Conservation (phyloP, 139 green algal genomes). For the Mesotaenium endlicherianum region DNA sequence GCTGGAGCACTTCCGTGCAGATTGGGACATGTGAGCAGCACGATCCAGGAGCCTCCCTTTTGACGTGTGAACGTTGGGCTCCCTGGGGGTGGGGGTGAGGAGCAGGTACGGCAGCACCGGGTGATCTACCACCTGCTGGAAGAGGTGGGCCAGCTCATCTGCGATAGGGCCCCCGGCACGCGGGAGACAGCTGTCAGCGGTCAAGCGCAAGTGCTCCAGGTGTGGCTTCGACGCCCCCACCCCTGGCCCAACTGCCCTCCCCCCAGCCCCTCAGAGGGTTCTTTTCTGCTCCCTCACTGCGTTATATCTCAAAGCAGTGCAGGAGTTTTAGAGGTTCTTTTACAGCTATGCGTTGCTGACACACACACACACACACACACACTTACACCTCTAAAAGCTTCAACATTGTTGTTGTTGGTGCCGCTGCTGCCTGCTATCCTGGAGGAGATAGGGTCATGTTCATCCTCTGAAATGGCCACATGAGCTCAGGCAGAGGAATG, state of each 20-base stretch:
- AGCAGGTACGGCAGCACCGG: slow-evolving; percentile 16
- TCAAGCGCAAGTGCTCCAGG: slow-evolving; percentile 37
- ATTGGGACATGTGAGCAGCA: no score
- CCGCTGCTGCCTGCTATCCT: no score
- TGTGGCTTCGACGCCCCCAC: neutral
- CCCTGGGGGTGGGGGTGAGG: no score
- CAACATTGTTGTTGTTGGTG: no score
- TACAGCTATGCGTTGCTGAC: neutral
- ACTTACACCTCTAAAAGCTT: neutral
- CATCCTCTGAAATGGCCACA: no score
- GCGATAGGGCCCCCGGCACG: neutral
- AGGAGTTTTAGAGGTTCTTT: neutral
- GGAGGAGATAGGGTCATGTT: no score
- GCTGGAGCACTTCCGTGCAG: no score
- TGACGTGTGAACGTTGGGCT: no score
- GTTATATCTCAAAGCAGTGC: neutral
- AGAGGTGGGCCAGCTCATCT: slow-evolving; percentile 14
- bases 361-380: neutral
- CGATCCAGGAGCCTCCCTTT: no score
- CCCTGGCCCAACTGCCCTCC: neutral
- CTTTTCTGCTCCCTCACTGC: neutral
- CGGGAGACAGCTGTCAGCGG: neutral
- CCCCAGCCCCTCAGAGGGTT: neutral
- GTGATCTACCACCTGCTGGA: slow-evolving; percentile 49
- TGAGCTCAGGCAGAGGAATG: no score